Evolutionary conservation across 345 rosid genomes (phyloP), one percentile per base, ranked within the genome.

Genomic region (Diplotaxis tenuifolia): DNA sequence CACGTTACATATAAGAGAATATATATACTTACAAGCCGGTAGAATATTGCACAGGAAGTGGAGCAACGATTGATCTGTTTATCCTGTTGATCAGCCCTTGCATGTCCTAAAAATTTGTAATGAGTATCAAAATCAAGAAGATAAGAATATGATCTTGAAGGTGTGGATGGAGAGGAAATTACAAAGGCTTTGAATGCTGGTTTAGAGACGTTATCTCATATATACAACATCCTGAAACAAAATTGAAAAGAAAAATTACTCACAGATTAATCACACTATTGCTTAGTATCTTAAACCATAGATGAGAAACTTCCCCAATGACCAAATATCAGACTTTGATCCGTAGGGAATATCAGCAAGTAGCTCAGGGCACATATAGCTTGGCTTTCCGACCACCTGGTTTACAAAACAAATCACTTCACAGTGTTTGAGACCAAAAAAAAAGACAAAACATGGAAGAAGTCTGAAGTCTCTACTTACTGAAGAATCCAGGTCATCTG

Each of bases 311-410:
- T 82, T 81, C 80, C 99, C 99, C 15, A 95, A 77, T 55, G 98
- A 95, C 99, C 98, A 95, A 66, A 95, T 90, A 75, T 95, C 99
- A 9, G 99, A 95, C 81, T 95, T 95, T 62, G 96, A 84, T 68
- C 98, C 99, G 28, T 95, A 95, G 4, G 99, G 99, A 77, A 95
- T 95, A 81, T 95, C 99, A 73, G 98, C 97, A 75, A 95, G 97
- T 76, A 95, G 98, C 86, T 95, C 99, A 6, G 99, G 99, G 68
- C 99, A 95, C 99, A 95, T 95, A 74, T 95, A 95, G 82, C 98
- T 95, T 9, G 99, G 99, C 45, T 98, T 95, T 79, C 99, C 99
- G 61, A 95, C 99, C 25, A 95, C 99, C 99, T 92, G 77, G 55
- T 71, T 50, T 1, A n/a, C n/a, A 14, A 25, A 63, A 29, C 42